A percentile compares a stretch with the other conserved stretches of the same genome.
phyloP scores from a whole-genome alignment of 305 asterid genomes.

The Solanum aculeatissimum region DNA sequence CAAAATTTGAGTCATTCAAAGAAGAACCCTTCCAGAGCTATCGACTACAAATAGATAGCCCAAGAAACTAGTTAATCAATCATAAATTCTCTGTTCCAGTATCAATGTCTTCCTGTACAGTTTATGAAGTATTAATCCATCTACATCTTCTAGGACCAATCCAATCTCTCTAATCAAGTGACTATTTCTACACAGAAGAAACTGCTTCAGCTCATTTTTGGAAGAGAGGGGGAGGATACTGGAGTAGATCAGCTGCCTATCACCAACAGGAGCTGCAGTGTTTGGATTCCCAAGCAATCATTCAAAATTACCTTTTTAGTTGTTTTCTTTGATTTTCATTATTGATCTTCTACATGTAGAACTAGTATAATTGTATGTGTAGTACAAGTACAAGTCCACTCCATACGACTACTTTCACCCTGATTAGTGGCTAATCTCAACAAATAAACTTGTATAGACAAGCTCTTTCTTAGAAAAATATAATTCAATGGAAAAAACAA shows the following conservation, averaged over 20 bases:
- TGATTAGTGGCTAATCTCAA: not conserved
- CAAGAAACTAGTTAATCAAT: not conserved
- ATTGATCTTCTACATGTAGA: not conserved
- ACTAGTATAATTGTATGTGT: not conserved
- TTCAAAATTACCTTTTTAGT: not conserved
- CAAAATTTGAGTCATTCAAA: not conserved
- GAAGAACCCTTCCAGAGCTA: not conserved
- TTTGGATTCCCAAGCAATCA: not conserved
- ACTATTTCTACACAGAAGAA: not conserved
- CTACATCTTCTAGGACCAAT: not conserved
- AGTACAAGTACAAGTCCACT: not conserved
- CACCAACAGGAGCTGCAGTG: not conserved
- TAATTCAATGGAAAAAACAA: not conserved
- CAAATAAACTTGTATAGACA: not conserved
- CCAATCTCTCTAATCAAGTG: not conserved
- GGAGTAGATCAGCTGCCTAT: not conserved
- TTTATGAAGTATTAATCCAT: not conserved
- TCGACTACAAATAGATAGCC: not conserved
- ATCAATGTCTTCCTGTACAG: not conserved
- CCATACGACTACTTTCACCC: not conserved
- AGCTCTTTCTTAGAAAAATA: not conserved
- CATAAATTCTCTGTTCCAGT: not conserved
- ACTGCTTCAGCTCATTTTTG: not conserved
- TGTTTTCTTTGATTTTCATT: not conserved
- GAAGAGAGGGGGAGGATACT: not conserved